Base-by-base conservation (phyloP, 225 moss, liverwort and hornwort genomes). In the Physcomitrellopsis africana region DNA sequence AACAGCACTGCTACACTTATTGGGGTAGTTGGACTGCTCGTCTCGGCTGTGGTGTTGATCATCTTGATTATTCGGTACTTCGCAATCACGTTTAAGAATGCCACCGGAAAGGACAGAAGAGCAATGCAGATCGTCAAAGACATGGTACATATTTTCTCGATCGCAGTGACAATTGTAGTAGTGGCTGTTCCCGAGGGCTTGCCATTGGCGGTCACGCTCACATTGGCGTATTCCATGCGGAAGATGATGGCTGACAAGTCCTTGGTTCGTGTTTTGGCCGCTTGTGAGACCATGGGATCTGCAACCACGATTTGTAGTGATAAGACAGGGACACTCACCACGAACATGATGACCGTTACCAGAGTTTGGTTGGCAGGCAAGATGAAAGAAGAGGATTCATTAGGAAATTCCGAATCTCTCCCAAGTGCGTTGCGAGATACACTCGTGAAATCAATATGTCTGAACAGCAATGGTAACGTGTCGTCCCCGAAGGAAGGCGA, bases 1-100 rank as follows among this genome's bases (percentile, higher is more conserved):
- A 89, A 90, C 55, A 89, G 93, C 22, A 82, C 82, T 29, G 90
- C 93, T 13, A 93, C 89, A 3, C 81, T 93, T n/a, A 93, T 93
- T 18, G 93, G 93, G 13, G 83, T 90, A 70, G 73, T 90, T 60
- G 93, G 93, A 49, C 62, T 93, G 1, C 23, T 85, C 0, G 93
- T 93, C 46, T 90, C 93, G 17, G 23, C 85, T 15, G 16, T 93
- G 12, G 89, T 90, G 13, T 87, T 93, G 22, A 1, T 80, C 43
- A 82, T 93, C 46, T 79, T 90, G 0, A 72, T 93, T 27, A 73
- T 85, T 59, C 72, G 93, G 71, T 90, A 89, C 27, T 67, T 75
- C n/a, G 63, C 63, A 43, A 46, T 64, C 52, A 70, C 63, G 7
- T 84, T 43, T 54, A 62, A 54, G 51, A 47, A 70, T 32, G 73